phyloP scores from a whole-genome alignment of 1,284 basidiomycete genomes.

The Tilletia horrida region DNA sequence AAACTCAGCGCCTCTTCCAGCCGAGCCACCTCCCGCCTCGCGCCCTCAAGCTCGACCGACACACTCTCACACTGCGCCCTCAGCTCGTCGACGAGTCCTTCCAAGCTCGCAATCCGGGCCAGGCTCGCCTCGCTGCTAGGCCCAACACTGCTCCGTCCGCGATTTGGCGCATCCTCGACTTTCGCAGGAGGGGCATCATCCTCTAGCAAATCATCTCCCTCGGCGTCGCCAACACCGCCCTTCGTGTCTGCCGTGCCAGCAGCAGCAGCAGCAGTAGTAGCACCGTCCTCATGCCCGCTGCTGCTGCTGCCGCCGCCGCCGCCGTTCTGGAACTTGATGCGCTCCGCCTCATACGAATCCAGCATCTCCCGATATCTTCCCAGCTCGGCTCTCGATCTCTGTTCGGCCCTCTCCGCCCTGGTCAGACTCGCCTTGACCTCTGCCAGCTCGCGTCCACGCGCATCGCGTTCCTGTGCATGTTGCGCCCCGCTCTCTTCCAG shows the following conservation, averaged over 20 bases:
- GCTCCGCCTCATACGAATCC: constrained; percentile 32
- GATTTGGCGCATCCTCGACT: too few relatives aligned
- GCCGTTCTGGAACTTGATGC: neutral
- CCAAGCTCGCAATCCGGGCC: constrained; percentile 45
- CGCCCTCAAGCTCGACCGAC: constrained; percentile 19
- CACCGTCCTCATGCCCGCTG: too few relatives aligned
- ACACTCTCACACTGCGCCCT: constrained; percentile 28
- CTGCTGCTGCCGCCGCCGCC: too few relatives aligned
- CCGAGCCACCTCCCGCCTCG: constrained; percentile 1
- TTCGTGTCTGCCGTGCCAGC: too few relatives aligned
- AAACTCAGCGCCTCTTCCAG: neutral
- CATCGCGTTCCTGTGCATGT: constrained; percentile 35
- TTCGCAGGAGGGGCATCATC: too few relatives aligned
- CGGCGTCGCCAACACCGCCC: too few relatives aligned
- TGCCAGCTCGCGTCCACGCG: constrained; percentile 29
- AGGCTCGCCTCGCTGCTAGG: constrained; percentile 28
- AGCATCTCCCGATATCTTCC: constrained; percentile 34
- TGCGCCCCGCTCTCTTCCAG: constrained; percentile 35
- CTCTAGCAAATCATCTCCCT: too few relatives aligned
- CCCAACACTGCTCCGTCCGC: too few relatives aligned
- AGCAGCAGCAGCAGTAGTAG: too few relatives aligned
- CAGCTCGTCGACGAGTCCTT: constrained; percentile 40
- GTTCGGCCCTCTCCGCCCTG: constrained; percentile 21
- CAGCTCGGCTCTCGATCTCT: constrained; percentile 32
- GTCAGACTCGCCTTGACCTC: constrained; percentile 36